Conservation (phyloP, 331 rosid genomes). For the Rhamnella rubrinervis region DNA sequence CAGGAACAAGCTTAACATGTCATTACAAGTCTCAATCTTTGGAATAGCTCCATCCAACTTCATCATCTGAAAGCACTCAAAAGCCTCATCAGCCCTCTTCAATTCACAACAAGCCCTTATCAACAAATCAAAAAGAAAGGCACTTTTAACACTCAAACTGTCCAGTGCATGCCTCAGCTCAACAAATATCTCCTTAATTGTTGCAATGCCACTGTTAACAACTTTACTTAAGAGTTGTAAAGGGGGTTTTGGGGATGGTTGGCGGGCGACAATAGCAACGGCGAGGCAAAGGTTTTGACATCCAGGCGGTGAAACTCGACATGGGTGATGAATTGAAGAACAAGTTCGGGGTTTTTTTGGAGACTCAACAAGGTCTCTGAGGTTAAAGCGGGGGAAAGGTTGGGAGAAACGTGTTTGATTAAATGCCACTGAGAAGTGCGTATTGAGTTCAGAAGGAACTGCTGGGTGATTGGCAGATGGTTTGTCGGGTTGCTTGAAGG, state of each 20-base stretch:
- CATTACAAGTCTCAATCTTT: conserved; percentile 61
- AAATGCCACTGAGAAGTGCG: conserved; percentile 84
- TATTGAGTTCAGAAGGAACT: conserved; percentile 32
- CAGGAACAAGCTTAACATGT: conserved; percentile 52
- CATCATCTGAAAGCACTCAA: conserved; percentile 65
- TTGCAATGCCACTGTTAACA: conserved; percentile 28
- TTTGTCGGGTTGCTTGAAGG: conserved; percentile 9
- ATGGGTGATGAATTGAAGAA: conserved; percentile 41
- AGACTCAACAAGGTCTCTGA: conserved; percentile 48
- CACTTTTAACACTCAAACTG: conserved; percentile 28
- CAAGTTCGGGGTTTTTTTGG: conserved; percentile 46
- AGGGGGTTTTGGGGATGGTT: conserved; percentile 54
- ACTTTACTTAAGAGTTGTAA: conserved; percentile 41
- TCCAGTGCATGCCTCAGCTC: conserved; percentile 34
- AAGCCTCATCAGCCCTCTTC: conserved; percentile 50
- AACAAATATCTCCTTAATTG: conserved; percentile 33
- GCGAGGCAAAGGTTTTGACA: conserved; percentile 49
- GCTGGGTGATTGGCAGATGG: conserved; percentile 31
- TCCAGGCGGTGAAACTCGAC: conserved; percentile 43
- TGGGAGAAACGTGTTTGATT: conserved; percentile 54
- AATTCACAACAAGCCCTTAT: conserved; percentile 55
- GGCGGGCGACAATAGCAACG: conserved; percentile 49
- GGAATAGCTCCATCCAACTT: conserved; percentile 47
- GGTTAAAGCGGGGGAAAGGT: conserved; percentile 45
- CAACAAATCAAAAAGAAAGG: conserved; percentile 46